These are phyloP conservation scores for Talaromyces sp. DNA, from an alignment of 2,329 filamentous ascomycete genomes.

Conservation along the genomic window DNA sequence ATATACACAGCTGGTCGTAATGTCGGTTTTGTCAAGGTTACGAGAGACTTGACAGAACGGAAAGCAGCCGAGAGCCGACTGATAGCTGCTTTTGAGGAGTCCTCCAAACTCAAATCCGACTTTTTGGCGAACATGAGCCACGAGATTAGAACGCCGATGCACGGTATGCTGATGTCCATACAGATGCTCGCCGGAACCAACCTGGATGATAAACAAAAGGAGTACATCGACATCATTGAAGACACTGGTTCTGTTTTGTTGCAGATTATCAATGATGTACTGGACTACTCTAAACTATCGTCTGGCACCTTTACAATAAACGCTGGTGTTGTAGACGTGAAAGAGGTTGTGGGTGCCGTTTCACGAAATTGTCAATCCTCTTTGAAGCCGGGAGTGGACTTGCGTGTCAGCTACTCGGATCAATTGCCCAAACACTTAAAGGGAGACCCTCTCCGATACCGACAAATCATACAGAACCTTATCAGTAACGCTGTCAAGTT, in stretches of 20 bases:
- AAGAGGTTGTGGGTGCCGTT: slow-evolving; percentile 46
- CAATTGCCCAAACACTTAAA: slow-evolving; percentile 50
- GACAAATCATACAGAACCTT: slow-evolving; percentile 62
- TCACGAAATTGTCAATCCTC: slow-evolving; percentile 49
- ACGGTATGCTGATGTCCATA: slow-evolving; percentile 59
- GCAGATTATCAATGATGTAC: slow-evolving; percentile 62
- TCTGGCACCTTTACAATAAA: slow-evolving; percentile 59
- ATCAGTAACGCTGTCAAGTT: slow-evolving; percentile 62
- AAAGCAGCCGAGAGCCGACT: slow-evolving; percentile 54
- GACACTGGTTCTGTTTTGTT: slow-evolving; percentile 58
- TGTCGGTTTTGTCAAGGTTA: slow-evolving; percentile 59
- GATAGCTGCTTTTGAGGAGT: slow-evolving; percentile 58
- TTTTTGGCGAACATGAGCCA: slow-evolving; percentile 64
- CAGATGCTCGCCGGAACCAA: slow-evolving; percentile 55
- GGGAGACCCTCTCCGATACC: slow-evolving; percentile 59
- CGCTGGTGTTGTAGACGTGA: slow-evolving; percentile 51
- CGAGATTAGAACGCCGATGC: slow-evolving; percentile 63
- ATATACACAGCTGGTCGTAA: slow-evolving; percentile 52
- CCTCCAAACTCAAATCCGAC: slow-evolving; percentile 60
- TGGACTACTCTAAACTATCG: slow-evolving; percentile 64
- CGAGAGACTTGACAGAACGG: slow-evolving; percentile 56
- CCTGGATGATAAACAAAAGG: slow-evolving; percentile 53
- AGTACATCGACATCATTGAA: slow-evolving; percentile 56
- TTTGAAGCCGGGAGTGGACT: slow-evolving; percentile 45
- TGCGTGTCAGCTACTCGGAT: slow-evolving; percentile 45